Base-by-base conservation (phyloP, 1,284 basidiomycete genomes). In the Ustilago tritici region DNA sequence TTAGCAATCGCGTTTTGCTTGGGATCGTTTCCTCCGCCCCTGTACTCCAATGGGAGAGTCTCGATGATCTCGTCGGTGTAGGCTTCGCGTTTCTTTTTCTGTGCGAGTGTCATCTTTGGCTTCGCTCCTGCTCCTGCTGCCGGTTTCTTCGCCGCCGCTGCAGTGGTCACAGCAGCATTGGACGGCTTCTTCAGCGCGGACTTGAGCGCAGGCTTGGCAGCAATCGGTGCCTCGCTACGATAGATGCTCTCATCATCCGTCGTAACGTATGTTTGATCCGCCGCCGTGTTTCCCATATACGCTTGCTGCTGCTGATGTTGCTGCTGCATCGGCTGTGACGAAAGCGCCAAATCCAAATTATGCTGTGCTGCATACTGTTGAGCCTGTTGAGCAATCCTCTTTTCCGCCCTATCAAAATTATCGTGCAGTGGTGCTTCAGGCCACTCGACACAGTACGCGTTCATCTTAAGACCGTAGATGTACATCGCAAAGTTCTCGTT, bases 401-500 rank as follows among this genome's bases (percentile, higher is more conserved):
- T 73, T 32, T 81, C 66, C 2, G 78, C 81, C 2, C 81, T 36
- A 19, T 75, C 69, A 65, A 84, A 84, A 53, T 78, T 81, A 46
- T 84, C 82, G 41, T 82, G 65, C 35, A 56, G 56, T 6, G 82
- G 82, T 17, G 77, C 79, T 89, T 95, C 92, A 0, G 91, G 90
- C 94, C 94, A 97, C 85, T 96, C 95, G 0, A 92, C 92, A 34
- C 94, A 95, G 75, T 95, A 90, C 1, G 94, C 92, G 83, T 96
- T 95, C 93, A 97, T 96, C 85, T 94, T 92, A 90, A 97, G 91
- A 11, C 92, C 91, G 86, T 95, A 95, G 19, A 97, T 87, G 89
- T 92, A 95, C 85, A 93, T 94, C 11, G 94, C 92, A 84, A 98
- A 98, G 46, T 92, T 92, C 86, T 98, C 95, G 85, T 97, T 96